These are phyloP conservation scores for Trichoderma reesei DNA, from an alignment of 495 filamentous ascomycete species.

Conservation along the genomic window DNA sequence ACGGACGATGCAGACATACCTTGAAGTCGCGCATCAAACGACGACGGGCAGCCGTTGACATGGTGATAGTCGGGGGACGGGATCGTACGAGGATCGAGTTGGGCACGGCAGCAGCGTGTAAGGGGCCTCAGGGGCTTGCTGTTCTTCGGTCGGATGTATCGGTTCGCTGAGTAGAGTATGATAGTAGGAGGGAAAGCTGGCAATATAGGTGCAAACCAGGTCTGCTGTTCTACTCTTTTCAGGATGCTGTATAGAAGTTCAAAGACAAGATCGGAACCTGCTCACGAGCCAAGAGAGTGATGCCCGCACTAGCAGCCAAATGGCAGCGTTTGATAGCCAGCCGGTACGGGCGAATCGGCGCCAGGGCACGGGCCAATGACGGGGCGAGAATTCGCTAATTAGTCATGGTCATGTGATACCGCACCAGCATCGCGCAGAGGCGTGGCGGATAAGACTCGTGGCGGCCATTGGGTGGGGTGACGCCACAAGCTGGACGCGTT, in stretches of 20 bases:
- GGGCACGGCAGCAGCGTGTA: no score
- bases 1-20: conserved; percentile 41
- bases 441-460: background rate
- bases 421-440: conserved; percentile 3
- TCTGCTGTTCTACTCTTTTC: background rate
- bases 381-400: background rate
- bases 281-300: conserved; percentile 1
- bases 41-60: conserved; percentile 90
- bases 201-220: background rate
- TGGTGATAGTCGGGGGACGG: conserved; percentile 26
- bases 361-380: background rate
- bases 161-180: no score
- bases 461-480: background rate
- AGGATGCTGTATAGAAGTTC: background rate
- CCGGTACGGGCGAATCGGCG: background rate
- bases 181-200: background rate
- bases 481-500: background rate
- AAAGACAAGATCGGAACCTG: background rate
- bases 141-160: no score
- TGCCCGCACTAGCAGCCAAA: background rate
- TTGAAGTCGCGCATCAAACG: conserved; percentile 98
- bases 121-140: no score
- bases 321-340: background rate
- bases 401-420: conserved; percentile 6
- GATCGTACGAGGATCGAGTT: background rate